These are phyloP conservation scores for Mallotus nudiflorus DNA, from an alignment of 345 rosid species.

Conservation along the genomic window DNA sequence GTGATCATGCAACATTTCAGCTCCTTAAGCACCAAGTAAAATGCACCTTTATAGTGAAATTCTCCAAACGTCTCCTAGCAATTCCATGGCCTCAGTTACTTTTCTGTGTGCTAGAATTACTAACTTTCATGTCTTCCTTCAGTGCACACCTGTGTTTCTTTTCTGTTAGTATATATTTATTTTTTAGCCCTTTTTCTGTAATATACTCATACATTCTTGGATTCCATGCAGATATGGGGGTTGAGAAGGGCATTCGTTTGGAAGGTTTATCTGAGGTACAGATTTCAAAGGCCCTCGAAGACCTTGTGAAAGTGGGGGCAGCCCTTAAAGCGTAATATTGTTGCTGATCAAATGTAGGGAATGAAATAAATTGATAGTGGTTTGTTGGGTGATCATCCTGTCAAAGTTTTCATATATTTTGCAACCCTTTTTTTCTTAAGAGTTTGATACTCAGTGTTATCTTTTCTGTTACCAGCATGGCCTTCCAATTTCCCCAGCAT, in stretches of 20 bases:
- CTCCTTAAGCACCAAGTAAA: too few species aligned
- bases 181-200: background rate
- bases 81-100: too few species aligned
- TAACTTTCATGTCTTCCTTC: too few species aligned
- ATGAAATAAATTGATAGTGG: conserved; percentile 28
- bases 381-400: background rate
- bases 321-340: conserved; percentile 45
- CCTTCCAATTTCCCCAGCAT: background rate
- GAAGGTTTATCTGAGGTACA: conserved; percentile 56
- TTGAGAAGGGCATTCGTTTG: conserved; percentile 64
- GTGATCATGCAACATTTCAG: too few species aligned
- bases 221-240: conserved; percentile 54
- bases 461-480: background rate
- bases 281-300: conserved; percentile 66
- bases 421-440: background rate
- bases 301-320: conserved; percentile 54
- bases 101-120: too few species aligned
- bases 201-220: background rate
- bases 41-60: too few species aligned
- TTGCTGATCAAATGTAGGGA: conserved; percentile 13
- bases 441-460: background rate
- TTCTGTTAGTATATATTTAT: background rate
- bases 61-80: too few species aligned
- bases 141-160: background rate
- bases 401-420: background rate